Base-by-base conservation (phyloP, 2,329 filamentous ascomycete genomes). In the Epichloe hybrida region DNA sequence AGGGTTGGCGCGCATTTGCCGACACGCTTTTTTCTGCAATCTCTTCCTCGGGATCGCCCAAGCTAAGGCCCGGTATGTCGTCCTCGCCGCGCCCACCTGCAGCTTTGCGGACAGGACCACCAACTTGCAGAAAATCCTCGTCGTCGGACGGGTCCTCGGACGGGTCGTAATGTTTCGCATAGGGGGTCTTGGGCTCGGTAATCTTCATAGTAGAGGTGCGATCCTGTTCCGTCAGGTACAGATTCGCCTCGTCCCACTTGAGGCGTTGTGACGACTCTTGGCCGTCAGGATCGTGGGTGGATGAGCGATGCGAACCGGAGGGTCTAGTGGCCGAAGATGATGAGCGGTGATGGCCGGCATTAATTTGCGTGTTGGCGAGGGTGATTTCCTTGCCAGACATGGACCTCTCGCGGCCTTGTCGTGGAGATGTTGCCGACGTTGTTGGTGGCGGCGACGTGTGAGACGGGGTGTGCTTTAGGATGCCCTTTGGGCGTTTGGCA, bases 171-270 rank as follows among this genome's bases (percentile, higher is more conserved):
- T 89, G 88, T 63, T 84, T 86, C 37, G 88, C 93, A 66, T 91
- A 98, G 4, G 93, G 93, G 6, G 93, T 98, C 76, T 98, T 98
- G 54, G 93, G 93, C 72, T 98, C 93, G 58, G 89, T 87, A 57
- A 98, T 98, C 76, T 97, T 98, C 93, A 98, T 98, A 53, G 90
- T 96, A 55, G 86, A 84, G 53, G 83, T 88, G 69, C 87, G 90
- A 69, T 97, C 88, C 69, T 97, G 91, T 71, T 98, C 93, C 7
- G 93, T 93, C 49, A 98, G 78, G 70, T 96, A 98, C 35, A 98
- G 78, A 64, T 98, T 98, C 44, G 88, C 93, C 72, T 98, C 93
- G 67, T 98, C 93, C 93, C 93, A 98, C 72, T 96, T 95, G 58
- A 98, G 76, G 55, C 89, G 83, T 55, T 86, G 84, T 52, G 79